Conservation (phyloP, 805 yeast genomes). For the Ogataea degrootiae region DNA sequence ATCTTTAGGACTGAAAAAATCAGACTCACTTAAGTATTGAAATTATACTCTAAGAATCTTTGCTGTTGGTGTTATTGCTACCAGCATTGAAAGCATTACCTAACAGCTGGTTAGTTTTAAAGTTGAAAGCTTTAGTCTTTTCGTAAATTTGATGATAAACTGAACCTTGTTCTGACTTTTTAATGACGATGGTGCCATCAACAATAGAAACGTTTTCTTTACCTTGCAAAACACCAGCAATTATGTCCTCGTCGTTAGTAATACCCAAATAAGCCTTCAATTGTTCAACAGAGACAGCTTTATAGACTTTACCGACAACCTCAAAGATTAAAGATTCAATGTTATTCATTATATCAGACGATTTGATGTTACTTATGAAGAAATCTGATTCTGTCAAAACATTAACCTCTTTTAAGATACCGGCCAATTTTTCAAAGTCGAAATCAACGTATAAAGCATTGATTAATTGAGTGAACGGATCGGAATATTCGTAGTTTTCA, state of each 20-base stretch:
- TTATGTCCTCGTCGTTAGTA: conserved; percentile 25
- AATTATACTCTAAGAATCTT: not conserved
- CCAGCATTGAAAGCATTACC: conserved; percentile 32
- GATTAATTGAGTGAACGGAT: conserved; percentile 57
- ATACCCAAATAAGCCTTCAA: conserved; percentile 14
- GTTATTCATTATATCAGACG: conserved; percentile 18
- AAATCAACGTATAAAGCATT: conserved; percentile 52
- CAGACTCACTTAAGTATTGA: too few relatives aligned
- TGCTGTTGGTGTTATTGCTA: conserved; percentile 14
- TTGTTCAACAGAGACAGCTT: conserved; percentile 16
- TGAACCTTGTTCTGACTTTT: conserved; percentile 49
- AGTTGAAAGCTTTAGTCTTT: conserved; percentile 60
- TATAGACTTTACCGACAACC: conserved; percentile 24
- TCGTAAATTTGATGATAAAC: conserved; percentile 67
- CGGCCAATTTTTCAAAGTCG: conserved; percentile 51
- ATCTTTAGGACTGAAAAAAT: too few relatives aligned
- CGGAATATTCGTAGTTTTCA: conserved; percentile 60
- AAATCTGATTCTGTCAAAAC: conserved; percentile 49
- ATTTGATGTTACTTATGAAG: conserved; percentile 45
- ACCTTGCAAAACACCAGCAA: conserved; percentile 4
- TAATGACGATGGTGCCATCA: conserved; percentile 44
- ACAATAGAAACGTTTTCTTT: conserved; percentile 36
- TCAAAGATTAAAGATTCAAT: conserved; percentile 20
- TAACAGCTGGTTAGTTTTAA: conserved; percentile 54
- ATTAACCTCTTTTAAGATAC: conserved; percentile 43